These are phyloP conservation scores for Phaeosphaeriaceae sp. DNA, from an alignment of 2,329 filamentous ascomycete genomes.

Conservation along the genomic window DNA sequence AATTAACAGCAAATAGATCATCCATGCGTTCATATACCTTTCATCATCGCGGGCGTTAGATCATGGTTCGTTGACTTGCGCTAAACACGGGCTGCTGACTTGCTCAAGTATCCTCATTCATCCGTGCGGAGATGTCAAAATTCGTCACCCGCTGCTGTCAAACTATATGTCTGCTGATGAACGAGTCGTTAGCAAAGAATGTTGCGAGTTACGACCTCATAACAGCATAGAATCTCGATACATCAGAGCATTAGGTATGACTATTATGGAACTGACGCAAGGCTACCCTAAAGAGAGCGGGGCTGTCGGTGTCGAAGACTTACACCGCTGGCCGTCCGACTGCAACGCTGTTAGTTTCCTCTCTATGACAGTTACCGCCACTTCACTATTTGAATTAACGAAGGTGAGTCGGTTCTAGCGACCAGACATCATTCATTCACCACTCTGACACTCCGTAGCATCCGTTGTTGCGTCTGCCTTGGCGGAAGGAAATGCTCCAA, in stretches of 20 bases:
- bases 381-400: constrained; percentile 30
- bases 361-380: constrained; percentile 33
- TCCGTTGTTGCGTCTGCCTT: constrained; percentile 10
- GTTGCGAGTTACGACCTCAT: constrained; percentile 1
- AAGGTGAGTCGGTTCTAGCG: constrained; percentile 25
- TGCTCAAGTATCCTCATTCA: constrained; percentile 37
- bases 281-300: constrained; percentile 46
- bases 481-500: constrained; percentile 9
- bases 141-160: constrained; percentile 25
- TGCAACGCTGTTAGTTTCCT: constrained; percentile 40
- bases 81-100: constrained; percentile 11
- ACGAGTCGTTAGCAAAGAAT: constrained; percentile 9
- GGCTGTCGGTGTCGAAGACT: constrained; percentile 40
- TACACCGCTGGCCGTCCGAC: constrained; percentile 38
- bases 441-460: constrained; percentile 11
- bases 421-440: constrained; percentile 2
- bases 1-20: neutral
- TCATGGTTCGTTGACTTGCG: constrained; percentile 17
- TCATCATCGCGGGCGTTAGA: constrained; percentile 14
- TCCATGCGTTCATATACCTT: neutral
- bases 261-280: constrained; percentile 44
- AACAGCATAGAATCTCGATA: constrained; percentile 15
- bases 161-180: constrained; percentile 2
- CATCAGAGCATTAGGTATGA: constrained; percentile 30
- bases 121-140: constrained; percentile 32